Evolutionary conservation across 129 eudicot genomes (phyloP).

Genomic region (Lonicera japonica): DNA sequence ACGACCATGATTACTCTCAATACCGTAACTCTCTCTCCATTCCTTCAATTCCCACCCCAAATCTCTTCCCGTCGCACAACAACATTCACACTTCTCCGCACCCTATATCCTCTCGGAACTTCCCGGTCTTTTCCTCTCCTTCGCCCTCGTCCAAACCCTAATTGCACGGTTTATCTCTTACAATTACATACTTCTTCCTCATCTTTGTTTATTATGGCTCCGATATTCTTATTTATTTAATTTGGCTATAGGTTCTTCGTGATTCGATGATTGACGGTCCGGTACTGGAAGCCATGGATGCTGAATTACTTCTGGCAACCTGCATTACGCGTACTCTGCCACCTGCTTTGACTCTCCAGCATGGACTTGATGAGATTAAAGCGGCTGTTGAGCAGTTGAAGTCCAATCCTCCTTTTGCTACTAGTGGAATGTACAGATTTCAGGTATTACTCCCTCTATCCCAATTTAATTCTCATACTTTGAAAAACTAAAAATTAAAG

Average conservation of each 20-base stretch:
- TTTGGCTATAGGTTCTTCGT: conserved; percentile 32
- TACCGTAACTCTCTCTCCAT: conserved; percentile 3
- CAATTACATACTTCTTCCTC: too few species aligned
- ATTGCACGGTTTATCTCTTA: conserved; percentile 22
- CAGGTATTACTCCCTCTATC: conserved; percentile 36
- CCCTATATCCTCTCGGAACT: conserved; percentile 15
- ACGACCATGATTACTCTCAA: neutral
- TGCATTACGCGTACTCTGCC: conserved; percentile 72
- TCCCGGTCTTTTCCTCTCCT: conserved; percentile 9
- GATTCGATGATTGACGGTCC: conserved; percentile 22
- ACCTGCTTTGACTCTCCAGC: conserved; percentile 70
- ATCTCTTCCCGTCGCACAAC: conserved; percentile 8
- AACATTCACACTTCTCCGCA: conserved; percentile 10
- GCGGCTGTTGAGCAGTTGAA: conserved; percentile 51
- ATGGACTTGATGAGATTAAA: conserved; percentile 49
- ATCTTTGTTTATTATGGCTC: too few species aligned
- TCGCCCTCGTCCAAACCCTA: conserved; percentile 11
- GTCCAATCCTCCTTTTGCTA: conserved; percentile 38
- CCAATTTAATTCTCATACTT: too few species aligned
- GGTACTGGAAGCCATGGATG: conserved; percentile 45
- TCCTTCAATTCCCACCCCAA: conserved; percentile 10
- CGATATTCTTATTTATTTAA: neutral
- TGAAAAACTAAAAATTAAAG: too few species aligned
- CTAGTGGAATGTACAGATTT: conserved; percentile 68
- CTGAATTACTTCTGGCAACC: conserved; percentile 48